Evolutionary conservation across 768 basidiomycete species (phyloP).

Genomic region (Phanerodontia chrysosporium): DNA sequence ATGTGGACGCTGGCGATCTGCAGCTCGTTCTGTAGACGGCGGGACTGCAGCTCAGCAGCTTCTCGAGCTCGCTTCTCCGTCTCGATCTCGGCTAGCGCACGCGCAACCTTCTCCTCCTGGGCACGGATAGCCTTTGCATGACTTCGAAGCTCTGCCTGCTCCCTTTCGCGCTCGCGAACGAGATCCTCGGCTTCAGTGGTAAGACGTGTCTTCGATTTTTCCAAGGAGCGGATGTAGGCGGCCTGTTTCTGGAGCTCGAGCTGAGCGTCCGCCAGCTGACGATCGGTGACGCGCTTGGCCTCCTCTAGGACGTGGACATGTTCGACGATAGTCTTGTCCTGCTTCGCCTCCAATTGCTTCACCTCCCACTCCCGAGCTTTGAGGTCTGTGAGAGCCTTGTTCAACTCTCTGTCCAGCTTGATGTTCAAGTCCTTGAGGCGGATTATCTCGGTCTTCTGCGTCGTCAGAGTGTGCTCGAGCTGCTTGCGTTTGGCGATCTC

Average conservation of each 20-base stretch:
- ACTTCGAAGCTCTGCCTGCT: conserved; percentile 57
- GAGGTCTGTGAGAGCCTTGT: conserved; percentile 75
- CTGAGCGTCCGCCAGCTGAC: conserved; percentile 80
- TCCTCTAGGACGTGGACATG: conserved; percentile 96
- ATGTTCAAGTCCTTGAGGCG: conserved; percentile 63
- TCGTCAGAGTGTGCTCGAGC: conserved; percentile 60
- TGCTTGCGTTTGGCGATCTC: conserved; percentile 72
- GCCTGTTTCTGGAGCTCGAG: conserved; percentile 70
- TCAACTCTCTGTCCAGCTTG: conserved; percentile 76
- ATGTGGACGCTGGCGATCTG: conserved; percentile 51
- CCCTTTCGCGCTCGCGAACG: conserved; percentile 66
- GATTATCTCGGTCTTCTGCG: conserved; percentile 65
- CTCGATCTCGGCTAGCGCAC: conserved; percentile 57
- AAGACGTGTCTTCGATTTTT: conserved; percentile 73
- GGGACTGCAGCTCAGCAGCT: conserved; percentile 56
- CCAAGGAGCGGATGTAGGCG: conserved; percentile 78
- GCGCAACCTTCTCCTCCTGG: conserved; percentile 57
- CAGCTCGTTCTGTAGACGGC: conserved; percentile 59
- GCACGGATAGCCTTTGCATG: conserved; percentile 64
- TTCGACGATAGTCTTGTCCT: conserved; percentile 98
- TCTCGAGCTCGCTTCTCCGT: conserved; percentile 65
- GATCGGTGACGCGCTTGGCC: conserved; percentile 91
- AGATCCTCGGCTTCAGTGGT: conserved; percentile 82
- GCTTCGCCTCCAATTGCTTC: conserved; percentile 77
- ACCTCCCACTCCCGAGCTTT: conserved; percentile 83